Base-by-base conservation (phyloP, 1,284 basidiomycete genomes). In the Calocybe gambosa region DNA sequence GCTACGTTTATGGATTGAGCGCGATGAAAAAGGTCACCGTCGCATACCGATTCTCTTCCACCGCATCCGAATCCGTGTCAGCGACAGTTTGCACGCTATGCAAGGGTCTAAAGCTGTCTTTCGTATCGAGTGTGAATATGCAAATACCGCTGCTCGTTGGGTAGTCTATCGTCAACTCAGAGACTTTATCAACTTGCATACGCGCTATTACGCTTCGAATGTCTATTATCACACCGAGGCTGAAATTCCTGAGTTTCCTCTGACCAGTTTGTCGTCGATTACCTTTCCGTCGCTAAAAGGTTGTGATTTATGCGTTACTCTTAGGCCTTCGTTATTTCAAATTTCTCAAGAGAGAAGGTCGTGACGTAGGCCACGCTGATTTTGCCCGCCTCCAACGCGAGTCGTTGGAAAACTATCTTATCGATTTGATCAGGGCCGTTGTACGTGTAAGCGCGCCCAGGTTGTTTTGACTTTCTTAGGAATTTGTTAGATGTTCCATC, bases 61-160 rank as follows among this genome's bases (percentile, higher is more conserved):
- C 60, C 82, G 91, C 39, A 69, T 96, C 25, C 82, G 85, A 43
- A 83, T 94, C 47, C 80, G 85, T 7, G 78, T 95, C 46, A 90
- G 85, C 57, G 91, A 94, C 65, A 89, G 88, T 53, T 64, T 95
- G 42, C 83, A 94, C 65, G 86, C 90, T 2, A 70, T 89, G 53
- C 78, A 89, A 57, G 78, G 80, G 25, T 73, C 81, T 43, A 90
- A 89, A 58, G 81, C 89, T 3, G 82, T 93, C 2, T 96, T 94
- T 64, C 80, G 92, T 15, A 93, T 96, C 55, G 93, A 96, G 65
- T 95, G 94, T 66, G 91, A 96, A 66, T 98, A 99, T 61, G 95
- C 92, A 0, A 93, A 96, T 55, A 91, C 92, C n/a, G 85, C 85
- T 2, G 84, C 87, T 47, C 84, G 90, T 63, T 99, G 96, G 95